Base-by-base conservation (phyloP, 306 rosid genomes). In the Senna tora region DNA sequence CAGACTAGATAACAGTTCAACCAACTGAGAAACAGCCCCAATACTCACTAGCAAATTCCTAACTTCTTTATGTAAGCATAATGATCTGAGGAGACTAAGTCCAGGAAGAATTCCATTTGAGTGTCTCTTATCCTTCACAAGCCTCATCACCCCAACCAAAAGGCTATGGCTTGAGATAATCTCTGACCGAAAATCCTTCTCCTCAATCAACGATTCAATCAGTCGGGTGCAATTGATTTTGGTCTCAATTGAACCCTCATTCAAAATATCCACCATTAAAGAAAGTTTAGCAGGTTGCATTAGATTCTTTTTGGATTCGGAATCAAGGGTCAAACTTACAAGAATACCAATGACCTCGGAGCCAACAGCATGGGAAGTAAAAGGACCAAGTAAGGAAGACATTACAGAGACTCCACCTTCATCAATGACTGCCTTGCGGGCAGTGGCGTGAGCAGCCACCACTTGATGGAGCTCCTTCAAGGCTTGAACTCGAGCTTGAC, bases 351-450 rank as follows among this genome's bases (percentile, higher is more conserved):
- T 84, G 38, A 77, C 91, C 66, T 86, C 89, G 1, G 89, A 86
- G 47, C 91, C 95, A 81, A 89, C 91, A 66, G 82, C 95, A 83
- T 89, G 89, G 21, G 91, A 86, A 69, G 95, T 86, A 77, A 84
- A 89, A 72, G 89, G 95, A 33, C 91, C 95, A 5, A 89, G 84
- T 15, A 89, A 74, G 33, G 84, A 80, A 39, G 87, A 84, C 79
- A 89, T 55, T 43, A 79, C 73, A 74, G 87, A 71, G 17, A 86
- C 86, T 5, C 91, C 95, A 75, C 91, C 89, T 82, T 65, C 77
- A 42, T 86, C 88, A 45, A 86, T 76, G 28, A 86, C 67, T 0
- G 88, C 61, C 86, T 80, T 81, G 47, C 90, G 81, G 13, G 90
- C 90, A 59, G 79, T 77, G 68, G 84, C 69, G 34, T 89, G 92